Conservation (phyloP, 441 rosid species). For the Euphorbia neoarborescens region DNA sequence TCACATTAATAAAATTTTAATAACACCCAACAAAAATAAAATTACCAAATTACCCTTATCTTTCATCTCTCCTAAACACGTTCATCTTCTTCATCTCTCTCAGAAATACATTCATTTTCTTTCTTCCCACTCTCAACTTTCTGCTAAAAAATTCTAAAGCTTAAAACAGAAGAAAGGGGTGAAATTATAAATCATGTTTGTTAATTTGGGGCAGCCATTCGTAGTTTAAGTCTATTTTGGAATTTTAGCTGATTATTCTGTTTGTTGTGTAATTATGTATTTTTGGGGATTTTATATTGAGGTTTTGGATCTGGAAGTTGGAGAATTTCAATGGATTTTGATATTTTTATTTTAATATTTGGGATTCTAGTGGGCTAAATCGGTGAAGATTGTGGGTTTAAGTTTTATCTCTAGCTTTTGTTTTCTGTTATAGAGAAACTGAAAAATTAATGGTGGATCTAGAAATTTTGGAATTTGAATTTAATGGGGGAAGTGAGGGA, state of each 20-base stretch:
- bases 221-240: constrained; percentile 10
- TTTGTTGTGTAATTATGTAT: constrained; percentile 20
- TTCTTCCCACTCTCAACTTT: too few relatives aligned
- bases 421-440: constrained; percentile 10
- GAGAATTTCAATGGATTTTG: constrained; percentile 29
- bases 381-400: constrained; percentile 7
- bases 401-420: background rate
- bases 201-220: background rate
- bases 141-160: too few relatives aligned
- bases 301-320: constrained; percentile 40
- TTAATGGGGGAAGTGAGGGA: constrained; percentile 34
- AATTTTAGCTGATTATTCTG: constrained; percentile 27
- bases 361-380: constrained; percentile 11
- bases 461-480: constrained; percentile 22
- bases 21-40: too few relatives aligned
- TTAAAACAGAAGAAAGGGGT: too few relatives aligned
- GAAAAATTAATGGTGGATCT: constrained; percentile 8
- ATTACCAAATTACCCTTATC: too few relatives aligned
- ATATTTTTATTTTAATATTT: background rate
- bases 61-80: too few relatives aligned
- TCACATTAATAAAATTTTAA: too few relatives aligned
- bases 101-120: too few relatives aligned
- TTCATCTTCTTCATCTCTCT: too few relatives aligned
- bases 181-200: too few relatives aligned
- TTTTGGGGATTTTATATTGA: constrained; percentile 22